Evolutionary conservation across 2,329 filamentous ascomycete genomes (phyloP), one percentile per base, ranked within the genome.

Genomic region (Hymenoscyphus repandus): DNA sequence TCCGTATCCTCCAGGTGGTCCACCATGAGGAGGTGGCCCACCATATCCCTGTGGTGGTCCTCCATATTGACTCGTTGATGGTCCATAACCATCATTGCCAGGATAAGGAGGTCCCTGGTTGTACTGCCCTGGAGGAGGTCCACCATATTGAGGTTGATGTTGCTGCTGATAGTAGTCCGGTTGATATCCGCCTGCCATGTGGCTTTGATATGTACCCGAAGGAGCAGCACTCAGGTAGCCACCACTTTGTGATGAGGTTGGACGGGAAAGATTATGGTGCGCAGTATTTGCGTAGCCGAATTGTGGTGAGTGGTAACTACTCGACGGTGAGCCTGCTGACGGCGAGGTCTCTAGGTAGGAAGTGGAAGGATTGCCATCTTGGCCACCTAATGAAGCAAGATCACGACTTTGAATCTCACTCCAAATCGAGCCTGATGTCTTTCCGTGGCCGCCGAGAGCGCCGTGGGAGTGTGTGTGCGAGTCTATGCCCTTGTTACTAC

Each of bases 341-440:
- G 52, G 64, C 43, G 34, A 63, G 40, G 58, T 40, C 6, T 52
- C 38, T 20, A 60, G 51, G 33, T 61, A 60, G 6, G 52, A 50
- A n/a, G n/a, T 20, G 27, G 51, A 32, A 54, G 47, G 69, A 61
- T 70, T 67, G 17, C 69, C 69, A 51, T 78, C 73, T 3, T 69
- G 68, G 2, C 75, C 77, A 37, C 72, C 73, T 74, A 82, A 76
- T 11, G 77, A 76, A 46, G 73, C 70, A 11, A 83, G 65, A 55
- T 85, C 80, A 51, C 80, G 73, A 2, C 74, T 77, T 57, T 77
- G 75, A 49, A 85, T 78, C 60, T 85, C 78, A 9, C 74, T 74
- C 79, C 82, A 85, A 4, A 85, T 71, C 0, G 77, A 79, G 4
- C 77, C 80, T 0, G 75, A 70, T 1, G 80, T 78, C 59, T 79